Evolutionary conservation across 441 rosid species (phyloP).

Genomic region (Capsella rubella): DNA sequence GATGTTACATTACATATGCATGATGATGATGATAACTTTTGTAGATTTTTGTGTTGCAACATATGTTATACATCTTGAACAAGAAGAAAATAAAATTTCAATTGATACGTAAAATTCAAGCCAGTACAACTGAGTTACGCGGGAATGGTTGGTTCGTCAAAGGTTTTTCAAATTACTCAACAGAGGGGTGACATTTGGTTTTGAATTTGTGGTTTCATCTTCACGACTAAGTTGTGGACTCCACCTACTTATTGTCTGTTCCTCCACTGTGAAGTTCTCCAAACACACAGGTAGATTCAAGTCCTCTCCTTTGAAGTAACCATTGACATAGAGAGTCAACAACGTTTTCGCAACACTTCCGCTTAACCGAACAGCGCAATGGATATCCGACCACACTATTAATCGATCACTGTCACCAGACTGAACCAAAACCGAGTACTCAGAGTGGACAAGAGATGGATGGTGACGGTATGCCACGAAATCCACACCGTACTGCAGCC

Average conservation of each 20-base stretch:
- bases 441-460: constrained; percentile 79
- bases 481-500: constrained; percentile 73
- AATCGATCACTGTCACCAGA: constrained; percentile 55
- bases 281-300: constrained; percentile 48
- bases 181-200: constrained; percentile 1
- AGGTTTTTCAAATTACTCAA: constrained; percentile 3
- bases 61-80: no score
- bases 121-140: not conserved
- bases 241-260: constrained; percentile 66
- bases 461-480: constrained; percentile 72
- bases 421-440: constrained; percentile 62
- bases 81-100: not conserved
- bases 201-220: constrained; percentile 41
- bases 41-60: not conserved
- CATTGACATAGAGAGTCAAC: constrained; percentile 50
- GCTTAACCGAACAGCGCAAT: constrained; percentile 57
- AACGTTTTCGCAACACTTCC: constrained; percentile 72
- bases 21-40: constrained; percentile 2
- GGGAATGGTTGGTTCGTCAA: not conserved
- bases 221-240: constrained; percentile 66
- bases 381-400: constrained; percentile 69
- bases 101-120: constrained; percentile 6
- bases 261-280: constrained; percentile 55
- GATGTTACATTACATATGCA: not conserved
- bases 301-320: constrained; percentile 41